Evolutionary conservation across 176 grass and related monocot species (phyloP).

Genomic region (Oryza longistaminata): DNA sequence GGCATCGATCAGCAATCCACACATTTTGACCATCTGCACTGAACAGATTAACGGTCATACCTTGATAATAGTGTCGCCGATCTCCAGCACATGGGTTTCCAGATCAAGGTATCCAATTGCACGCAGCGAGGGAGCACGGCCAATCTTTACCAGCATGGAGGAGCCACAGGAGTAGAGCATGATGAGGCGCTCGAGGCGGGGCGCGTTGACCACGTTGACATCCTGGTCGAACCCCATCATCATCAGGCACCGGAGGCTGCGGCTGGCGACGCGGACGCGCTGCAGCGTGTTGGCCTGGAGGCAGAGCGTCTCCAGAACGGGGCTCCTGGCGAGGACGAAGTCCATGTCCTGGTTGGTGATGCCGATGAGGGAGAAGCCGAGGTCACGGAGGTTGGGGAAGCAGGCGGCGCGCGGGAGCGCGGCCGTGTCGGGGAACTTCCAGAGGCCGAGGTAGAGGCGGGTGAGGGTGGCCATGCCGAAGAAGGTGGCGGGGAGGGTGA

Average conservation of each 20-base stretch:
- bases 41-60: background rate
- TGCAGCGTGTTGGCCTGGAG: background rate
- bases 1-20: background rate
- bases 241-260: conserved; percentile 30
- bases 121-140: background rate
- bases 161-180: background rate
- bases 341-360: background rate
- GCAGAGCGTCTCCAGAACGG: conserved; percentile 27
- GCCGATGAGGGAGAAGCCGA: conserved; percentile 10
- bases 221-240: background rate
- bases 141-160: background rate
- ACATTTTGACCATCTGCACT: background rate
- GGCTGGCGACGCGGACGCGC: background rate
- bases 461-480: conserved; percentile 24
- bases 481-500: background rate
- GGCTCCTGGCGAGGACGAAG: conserved; percentile 24
- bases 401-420: conserved; percentile 2
- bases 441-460: conserved; percentile 29
- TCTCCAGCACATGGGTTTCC: background rate
- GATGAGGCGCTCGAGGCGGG: conserved; percentile 7
- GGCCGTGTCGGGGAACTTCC: conserved; percentile 9
- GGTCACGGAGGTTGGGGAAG: conserved; percentile 34
- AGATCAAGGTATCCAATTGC: conserved; percentile 3
- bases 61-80: conserved; percentile 19
- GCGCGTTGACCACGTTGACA: background rate